Conservation (phyloP, 1,284 basidiomycete species). For the Phylloporus sp. region DNA sequence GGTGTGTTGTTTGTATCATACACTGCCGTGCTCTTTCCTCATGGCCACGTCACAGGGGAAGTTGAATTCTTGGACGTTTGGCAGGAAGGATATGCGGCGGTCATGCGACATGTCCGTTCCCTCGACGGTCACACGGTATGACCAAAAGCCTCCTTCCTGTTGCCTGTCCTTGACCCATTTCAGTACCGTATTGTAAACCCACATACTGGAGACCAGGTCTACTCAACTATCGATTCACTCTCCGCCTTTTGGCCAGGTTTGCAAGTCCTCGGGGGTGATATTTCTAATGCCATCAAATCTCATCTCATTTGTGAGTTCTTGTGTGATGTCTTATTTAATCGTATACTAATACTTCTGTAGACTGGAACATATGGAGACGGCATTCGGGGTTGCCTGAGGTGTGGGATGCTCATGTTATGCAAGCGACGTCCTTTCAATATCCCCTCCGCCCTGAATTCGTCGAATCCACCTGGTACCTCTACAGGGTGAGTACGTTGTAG, state of each 20-base stretch:
- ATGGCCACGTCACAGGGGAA: constrained; percentile 60
- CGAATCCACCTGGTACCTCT: constrained; percentile 94
- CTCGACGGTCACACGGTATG: constrained; percentile 87
- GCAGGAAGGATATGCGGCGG: constrained; percentile 85
- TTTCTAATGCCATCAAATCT: constrained; percentile 86
- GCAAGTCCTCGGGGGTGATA: constrained; percentile 88
- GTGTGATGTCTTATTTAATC: constrained; percentile 1
- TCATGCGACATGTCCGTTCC: constrained; percentile 85
- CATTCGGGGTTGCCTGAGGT: constrained; percentile 89
- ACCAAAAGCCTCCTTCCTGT: background rate
- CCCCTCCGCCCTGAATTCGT: constrained; percentile 91
- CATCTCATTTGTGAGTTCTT: constrained; percentile 74
- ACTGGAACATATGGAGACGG: constrained; percentile 89
- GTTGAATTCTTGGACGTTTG: constrained; percentile 91
- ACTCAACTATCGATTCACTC: constrained; percentile 78
- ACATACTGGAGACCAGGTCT: constrained; percentile 71
- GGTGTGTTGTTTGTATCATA: constrained; percentile 50
- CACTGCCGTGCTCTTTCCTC: constrained; percentile 1
- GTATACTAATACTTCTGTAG: constrained; percentile 42
- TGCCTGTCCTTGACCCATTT: constrained; percentile 2
- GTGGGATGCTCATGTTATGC: constrained; percentile 77
- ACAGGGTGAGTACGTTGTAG: constrained; percentile 70
- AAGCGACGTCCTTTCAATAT: constrained; percentile 81
- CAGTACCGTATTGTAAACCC: constrained; percentile 86
- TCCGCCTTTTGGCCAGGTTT: constrained; percentile 90